Base-by-base conservation (phyloP, 202 grass and related monocot species). In the Dendrocalamus latiflorus region DNA sequence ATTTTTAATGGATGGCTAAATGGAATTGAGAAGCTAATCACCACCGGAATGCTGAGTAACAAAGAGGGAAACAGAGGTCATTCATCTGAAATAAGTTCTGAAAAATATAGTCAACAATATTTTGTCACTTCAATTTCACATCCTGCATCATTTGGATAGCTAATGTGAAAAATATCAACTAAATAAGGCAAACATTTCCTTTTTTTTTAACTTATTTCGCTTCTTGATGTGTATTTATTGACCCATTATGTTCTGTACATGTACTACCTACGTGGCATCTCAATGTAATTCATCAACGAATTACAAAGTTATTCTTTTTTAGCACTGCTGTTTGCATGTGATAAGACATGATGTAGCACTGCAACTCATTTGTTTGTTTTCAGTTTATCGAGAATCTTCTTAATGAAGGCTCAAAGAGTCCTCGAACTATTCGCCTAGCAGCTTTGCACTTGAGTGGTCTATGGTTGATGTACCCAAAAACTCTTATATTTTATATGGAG, bases 371-470 rank as follows among this genome's bases (percentile, higher is more conserved):
- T 77, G 8, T 45, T 83, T 81, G 68, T 74, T 85, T 91, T 69
- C 75, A 98, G 92, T 98, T 98, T 79, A 84, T 94, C 12, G 86
- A 80, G 62, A 94, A 91, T 85, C 87, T 97, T 86, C 94, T 97
- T 81, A 76, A 80, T 70, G 94, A 94, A 86, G 92, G 94, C 69
- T 83, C 77, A 59, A 97, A 91, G 90, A 97, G 94, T 82, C 94
- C 94, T 81, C 90, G 92, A 55, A 97, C 94, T 54, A 92, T 92
- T 86, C 89, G 94, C 64, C 78, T 97, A 70, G 91, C 88, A 75
- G 91, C 94, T 92, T 91, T 97, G 72, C 94, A 97, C 70, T 86
- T 97, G 59, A 92, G 85, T 82, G 94, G 94, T 84, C 78, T 97
- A 64, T 94, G 91, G 94, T 87, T 97, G 51, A 85, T 89, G 84